Conservation (phyloP, 2,329 filamentous ascomycete species). For the Aspergillus viridinutans region DNA sequence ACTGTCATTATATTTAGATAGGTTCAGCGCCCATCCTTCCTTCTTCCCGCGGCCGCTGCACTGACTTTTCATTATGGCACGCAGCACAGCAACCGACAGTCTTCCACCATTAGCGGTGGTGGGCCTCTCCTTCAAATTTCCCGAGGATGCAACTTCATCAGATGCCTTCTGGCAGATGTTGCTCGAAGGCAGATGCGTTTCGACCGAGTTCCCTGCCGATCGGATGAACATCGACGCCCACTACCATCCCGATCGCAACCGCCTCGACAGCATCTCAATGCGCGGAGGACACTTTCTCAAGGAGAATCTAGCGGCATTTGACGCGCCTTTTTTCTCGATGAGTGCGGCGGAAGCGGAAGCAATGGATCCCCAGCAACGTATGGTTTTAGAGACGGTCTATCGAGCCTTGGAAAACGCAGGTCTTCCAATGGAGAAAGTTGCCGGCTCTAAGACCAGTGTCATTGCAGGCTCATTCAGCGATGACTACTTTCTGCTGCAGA, state of each 20-base stretch:
- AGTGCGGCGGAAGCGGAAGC: conserved; percentile 19
- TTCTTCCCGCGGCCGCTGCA: background rate
- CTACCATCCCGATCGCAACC: conserved; percentile 17
- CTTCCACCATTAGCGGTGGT: conserved; percentile 18
- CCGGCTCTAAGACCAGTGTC: conserved; percentile 29
- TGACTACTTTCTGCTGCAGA: conserved; percentile 26
- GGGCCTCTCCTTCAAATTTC: conserved; percentile 18
- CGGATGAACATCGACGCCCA: conserved; percentile 22
- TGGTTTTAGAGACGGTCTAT: conserved; percentile 27
- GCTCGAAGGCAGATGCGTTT: conserved; percentile 13
- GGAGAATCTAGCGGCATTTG: conserved; percentile 26
- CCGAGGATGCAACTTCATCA: conserved; percentile 14
- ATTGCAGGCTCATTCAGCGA: conserved; percentile 27
- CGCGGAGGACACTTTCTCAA: conserved; percentile 17
- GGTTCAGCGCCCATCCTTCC: background rate
- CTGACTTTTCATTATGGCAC: background rate
- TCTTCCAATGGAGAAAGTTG: conserved; percentile 21
- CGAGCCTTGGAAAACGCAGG: conserved; percentile 27
- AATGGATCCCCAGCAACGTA: conserved; percentile 31
- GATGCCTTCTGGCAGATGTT: conserved; percentile 21
- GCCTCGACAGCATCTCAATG: conserved; percentile 8
- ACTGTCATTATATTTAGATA: background rate
- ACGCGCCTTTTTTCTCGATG: conserved; percentile 31
- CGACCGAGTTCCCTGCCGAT: conserved; percentile 19
- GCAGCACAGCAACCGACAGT: background rate